Base-by-base conservation (phyloP, 176 grass and related monocot species). In the Ensete ventricosum region DNA sequence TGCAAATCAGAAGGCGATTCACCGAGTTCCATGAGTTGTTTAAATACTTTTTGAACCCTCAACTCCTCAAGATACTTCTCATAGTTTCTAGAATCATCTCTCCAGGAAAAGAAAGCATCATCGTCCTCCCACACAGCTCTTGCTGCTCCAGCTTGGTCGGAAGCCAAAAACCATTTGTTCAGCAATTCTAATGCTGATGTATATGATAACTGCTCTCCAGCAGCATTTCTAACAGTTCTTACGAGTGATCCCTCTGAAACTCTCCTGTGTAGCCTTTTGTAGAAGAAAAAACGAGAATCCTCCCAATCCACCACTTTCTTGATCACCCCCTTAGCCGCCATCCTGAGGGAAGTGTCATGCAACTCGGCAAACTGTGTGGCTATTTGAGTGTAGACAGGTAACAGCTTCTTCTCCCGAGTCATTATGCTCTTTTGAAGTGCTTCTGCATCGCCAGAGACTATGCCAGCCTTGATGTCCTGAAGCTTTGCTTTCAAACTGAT, bases 351-450 rank as follows among this genome's bases (percentile, higher is more conserved):
- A 54, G 88, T 94, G 64, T 99, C 95, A 55, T 99, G 95, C 72
- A 99, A 71, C 25, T 99, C 95, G 6, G 95, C 95, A 82, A 99
- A 99, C 76, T 84, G 77, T 29, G 95, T 89, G n/a, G 95, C 95
- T 14, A 99, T 89, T 81, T 99, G 95, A 22, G 88, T 99, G 71
- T 99, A 99, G 50, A 91, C 73, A 52, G 95, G 90, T 80, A 82
- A 83, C 59, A 99, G 78, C 66, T 91, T 88, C 76, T 91, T 99
- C 79, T 89, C 86, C 55, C 90, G 88, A 19, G 53, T 6, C 16
- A 52, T 80, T 55, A 86, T 89, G 53, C 76, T 99, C 86, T 81
- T 91, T 64, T 53, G 53, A 69, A 86, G 29, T 13, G 82, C 79
- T 20, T 99, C 88, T 14, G 79, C 76, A 62, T 99, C 88, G 0